phyloP scores from a whole-genome alignment of 75 land plant genomes.

The Larix kaempferi region DNA sequence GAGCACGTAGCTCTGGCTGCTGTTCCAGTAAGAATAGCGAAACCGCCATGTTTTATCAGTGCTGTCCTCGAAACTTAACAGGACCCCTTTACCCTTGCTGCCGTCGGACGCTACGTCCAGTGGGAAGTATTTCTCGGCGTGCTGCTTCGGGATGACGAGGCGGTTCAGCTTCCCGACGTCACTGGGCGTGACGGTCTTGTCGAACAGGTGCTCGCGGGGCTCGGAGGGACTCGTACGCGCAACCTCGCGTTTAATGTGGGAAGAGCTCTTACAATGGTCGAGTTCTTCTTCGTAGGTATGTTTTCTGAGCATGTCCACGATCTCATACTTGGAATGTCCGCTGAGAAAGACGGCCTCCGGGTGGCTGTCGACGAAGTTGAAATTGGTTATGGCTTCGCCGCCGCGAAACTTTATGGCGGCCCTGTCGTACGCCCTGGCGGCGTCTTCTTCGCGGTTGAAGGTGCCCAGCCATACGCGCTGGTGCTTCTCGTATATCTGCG shows the following conservation, averaged over 20 bases:
- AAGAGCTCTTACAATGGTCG: no score
- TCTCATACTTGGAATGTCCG: slow-evolving; percentile 24
- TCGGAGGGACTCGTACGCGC: not conserved
- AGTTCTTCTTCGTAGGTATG: slow-evolving; percentile 45
- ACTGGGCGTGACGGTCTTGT: slow-evolving; percentile 19
- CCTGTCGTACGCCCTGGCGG: slow-evolving; percentile 40
- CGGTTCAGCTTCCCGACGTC: slow-evolving; percentile 26
- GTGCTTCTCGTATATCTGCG: slow-evolving; percentile 56
- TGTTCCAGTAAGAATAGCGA: slow-evolving; percentile 49
- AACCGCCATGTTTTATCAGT: slow-evolving; percentile 13
- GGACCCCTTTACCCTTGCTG: not conserved
- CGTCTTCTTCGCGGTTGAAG: slow-evolving; percentile 44
- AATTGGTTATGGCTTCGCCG: slow-evolving; percentile 42
- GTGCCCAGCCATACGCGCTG: slow-evolving; percentile 53
- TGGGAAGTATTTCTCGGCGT: slow-evolving; percentile 15
- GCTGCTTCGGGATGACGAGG: slow-evolving; percentile 19
- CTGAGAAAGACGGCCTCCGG: slow-evolving; percentile 26
- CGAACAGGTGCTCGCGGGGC: slow-evolving; percentile 16
- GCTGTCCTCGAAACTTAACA: not conserved
- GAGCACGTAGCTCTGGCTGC: slow-evolving; percentile 53
- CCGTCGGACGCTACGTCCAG: not conserved
- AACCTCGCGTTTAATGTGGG: no score
- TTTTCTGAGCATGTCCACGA: slow-evolving; percentile 41
- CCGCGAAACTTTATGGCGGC: slow-evolving; percentile 50
- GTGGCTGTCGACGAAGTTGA: slow-evolving; percentile 11